phyloP scores from a whole-genome alignment of 2,329 filamentous ascomycete species.

The Sporothrix mexicana region DNA sequence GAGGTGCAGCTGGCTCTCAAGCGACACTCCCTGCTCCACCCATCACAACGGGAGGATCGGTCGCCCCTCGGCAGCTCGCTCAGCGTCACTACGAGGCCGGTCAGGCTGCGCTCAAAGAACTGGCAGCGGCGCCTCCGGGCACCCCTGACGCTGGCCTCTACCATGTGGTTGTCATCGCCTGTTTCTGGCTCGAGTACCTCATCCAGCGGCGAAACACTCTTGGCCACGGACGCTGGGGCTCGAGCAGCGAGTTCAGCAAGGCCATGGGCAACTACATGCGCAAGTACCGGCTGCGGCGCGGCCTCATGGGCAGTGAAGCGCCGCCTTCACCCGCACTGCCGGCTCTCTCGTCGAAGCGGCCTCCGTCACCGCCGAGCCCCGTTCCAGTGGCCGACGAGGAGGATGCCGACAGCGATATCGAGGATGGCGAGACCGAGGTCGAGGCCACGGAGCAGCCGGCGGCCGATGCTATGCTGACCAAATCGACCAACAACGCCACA shows the following conservation, averaged over 20 bases:
- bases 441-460: neutral
- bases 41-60: neutral
- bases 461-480: neutral
- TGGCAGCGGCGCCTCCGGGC: neutral
- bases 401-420: neutral
- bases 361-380: neutral
- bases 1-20: neutral
- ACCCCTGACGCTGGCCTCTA: slow-evolving; percentile 6
- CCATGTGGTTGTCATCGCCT: slow-evolving; percentile 24
- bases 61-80: neutral
- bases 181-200: slow-evolving; percentile 30
- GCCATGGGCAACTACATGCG: slow-evolving; percentile 25
- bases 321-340: neutral
- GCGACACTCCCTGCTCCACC: neutral
- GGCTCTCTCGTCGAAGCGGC: neutral
- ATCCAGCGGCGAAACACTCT: slow-evolving; percentile 2
- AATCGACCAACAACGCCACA: neutral
- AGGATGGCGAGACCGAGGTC: neutral
- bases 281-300: slow-evolving; percentile 11
- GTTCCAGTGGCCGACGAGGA: neutral
- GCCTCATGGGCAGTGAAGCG: neutral
- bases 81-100: slow-evolving; percentile 22
- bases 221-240: slow-evolving; percentile 4
- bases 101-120: slow-evolving; percentile 7
- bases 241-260: slow-evolving; percentile 6